Conservation (phyloP, 1,284 basidiomycete genomes). For the Rhodotorula sp. region DNA sequence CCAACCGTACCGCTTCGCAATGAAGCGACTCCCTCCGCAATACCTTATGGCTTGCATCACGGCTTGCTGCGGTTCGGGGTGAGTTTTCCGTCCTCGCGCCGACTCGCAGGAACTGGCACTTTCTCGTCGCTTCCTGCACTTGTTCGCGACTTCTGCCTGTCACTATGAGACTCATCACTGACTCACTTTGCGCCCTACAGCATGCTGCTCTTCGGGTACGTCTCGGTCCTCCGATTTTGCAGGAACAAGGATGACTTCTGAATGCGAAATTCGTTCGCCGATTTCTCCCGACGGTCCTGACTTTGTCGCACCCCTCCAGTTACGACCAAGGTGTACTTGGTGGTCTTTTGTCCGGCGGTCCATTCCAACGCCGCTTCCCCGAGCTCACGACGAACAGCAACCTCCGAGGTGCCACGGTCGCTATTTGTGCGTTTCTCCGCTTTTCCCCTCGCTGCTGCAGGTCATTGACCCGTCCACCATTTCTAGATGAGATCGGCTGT, state of each 20-base stretch:
- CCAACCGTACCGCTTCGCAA: no score
- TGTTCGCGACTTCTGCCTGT: no score
- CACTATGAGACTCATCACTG: not conserved
- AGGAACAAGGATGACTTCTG: no score
- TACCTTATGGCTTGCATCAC: no score
- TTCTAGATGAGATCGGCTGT: conserved; percentile 7
- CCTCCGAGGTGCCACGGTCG: conserved; percentile 10
- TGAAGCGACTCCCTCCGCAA: no score
- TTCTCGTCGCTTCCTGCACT: not conserved
- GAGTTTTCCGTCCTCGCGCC: no score
- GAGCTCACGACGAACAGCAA: not conserved
- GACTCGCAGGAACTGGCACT: no score
- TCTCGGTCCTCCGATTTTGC: no score
- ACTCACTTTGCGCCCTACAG: not conserved
- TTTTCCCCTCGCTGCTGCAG: not conserved
- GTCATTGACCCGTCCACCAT: not conserved
- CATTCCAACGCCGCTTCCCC: not conserved
- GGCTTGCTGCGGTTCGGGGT: no score
- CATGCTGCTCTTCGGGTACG: conserved; percentile 6
- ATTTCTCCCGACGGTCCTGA: no score
- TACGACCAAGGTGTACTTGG: conserved; percentile 10
- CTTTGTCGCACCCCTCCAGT: no score
- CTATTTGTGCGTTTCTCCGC: not conserved
- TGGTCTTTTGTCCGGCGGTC: conserved; percentile 1
- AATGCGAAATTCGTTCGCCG: no score